Conservation (phyloP, 495 filamentous ascomycete species). For the Podospora pseudocomata region DNA sequence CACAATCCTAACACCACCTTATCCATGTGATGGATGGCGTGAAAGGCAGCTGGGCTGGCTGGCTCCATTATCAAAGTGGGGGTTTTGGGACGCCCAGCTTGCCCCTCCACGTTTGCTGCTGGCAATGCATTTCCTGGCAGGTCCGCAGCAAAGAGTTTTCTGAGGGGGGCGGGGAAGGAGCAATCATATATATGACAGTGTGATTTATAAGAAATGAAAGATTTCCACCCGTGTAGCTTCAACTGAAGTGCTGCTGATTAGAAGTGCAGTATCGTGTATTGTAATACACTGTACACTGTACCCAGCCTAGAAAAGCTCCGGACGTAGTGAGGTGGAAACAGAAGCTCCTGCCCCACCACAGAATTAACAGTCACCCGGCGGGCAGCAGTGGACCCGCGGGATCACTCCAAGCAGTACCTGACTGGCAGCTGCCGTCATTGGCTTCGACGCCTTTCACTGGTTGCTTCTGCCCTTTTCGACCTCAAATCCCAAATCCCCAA, state of each 20-base stretch:
- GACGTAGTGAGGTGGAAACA: background rate
- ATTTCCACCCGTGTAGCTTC: background rate
- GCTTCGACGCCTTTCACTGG: constrained; percentile 21
- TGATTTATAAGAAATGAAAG: background rate
- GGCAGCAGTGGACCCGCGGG: background rate
- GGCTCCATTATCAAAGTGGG: background rate
- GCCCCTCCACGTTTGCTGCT: background rate
- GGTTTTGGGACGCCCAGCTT: background rate
- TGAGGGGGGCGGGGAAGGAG: background rate
- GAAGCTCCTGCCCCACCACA: constrained; percentile 16
- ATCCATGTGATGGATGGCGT: background rate
- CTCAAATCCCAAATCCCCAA: constrained; percentile 6
- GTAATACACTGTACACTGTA: background rate
- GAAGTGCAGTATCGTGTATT: background rate
- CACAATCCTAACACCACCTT: background rate
- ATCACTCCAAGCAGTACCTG: constrained; percentile 20
- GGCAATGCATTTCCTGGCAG: background rate
- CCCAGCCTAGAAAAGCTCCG: background rate
- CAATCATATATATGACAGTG: background rate
- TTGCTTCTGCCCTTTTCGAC: constrained; percentile 15
- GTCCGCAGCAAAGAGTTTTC: background rate
- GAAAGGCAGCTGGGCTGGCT: background rate
- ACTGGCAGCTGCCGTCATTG: constrained; percentile 35
- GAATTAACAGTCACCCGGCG: background rate
- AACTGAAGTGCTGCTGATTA: background rate